Conservation (phyloP, 768 basidiomycete species). For the Tricholoma hemisulphureum region DNA sequence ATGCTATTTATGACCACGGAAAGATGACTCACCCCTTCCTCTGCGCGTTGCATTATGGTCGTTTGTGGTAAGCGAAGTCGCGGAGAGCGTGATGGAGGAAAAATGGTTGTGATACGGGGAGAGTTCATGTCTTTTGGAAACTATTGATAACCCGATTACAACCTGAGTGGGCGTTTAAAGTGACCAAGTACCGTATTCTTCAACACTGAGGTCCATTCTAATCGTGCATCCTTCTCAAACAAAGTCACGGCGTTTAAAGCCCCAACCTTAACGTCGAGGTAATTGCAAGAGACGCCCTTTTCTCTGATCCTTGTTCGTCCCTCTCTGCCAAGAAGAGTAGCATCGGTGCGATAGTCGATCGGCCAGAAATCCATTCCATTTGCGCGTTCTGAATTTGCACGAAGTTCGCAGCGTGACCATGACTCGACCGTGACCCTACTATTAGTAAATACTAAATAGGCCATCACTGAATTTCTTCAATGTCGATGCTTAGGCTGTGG, state of each 20-base stretch:
- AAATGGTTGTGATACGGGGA: conserved; percentile 41
- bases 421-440: background rate
- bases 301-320: conserved; percentile 32
- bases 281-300: conserved; percentile 29
- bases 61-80: conserved; percentile 27
- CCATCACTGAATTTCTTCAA: background rate
- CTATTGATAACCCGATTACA: background rate
- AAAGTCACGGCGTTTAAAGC: conserved; percentile 57
- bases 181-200: conserved; percentile 27
- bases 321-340: conserved; percentile 12
- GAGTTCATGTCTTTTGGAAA: background rate
- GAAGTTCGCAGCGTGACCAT: conserved; percentile 1
- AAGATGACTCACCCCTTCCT: conserved; percentile 58
- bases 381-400: conserved; percentile 24
- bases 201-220: conserved; percentile 53
- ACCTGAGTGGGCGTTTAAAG: conserved; percentile 12
- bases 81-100: conserved; percentile 55
- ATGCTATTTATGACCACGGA: conserved; percentile 1
- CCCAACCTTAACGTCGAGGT: conserved; percentile 60
- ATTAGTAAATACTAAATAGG: too few species aligned
- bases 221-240: conserved; percentile 36
- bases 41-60: conserved; percentile 49
- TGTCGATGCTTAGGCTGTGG: conserved; percentile 54
- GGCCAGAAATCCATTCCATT: conserved; percentile 83
- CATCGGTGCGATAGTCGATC: conserved; percentile 41